Evolutionary conservation across 345 rosid species (phyloP).

Genomic region (Limnanthes douglasii): DNA sequence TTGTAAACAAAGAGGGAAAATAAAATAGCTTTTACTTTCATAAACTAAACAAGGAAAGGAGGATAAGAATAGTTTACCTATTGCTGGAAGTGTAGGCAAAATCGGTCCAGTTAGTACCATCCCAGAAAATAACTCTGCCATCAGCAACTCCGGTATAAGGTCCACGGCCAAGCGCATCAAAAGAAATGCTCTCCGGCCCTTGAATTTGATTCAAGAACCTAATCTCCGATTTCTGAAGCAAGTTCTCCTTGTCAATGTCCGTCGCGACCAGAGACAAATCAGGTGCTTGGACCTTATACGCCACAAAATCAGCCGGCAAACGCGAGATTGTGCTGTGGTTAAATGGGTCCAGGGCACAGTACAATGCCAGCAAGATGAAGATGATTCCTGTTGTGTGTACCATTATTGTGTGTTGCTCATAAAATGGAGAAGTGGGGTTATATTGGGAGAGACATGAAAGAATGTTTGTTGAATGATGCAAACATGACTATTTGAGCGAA

Average conservation of each 20-base stretch:
- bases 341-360: constrained; percentile 74
- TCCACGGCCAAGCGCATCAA: constrained; percentile 16
- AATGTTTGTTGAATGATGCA: too few species aligned
- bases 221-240: constrained; percentile 55
- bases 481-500: too few species aligned
- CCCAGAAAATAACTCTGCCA: constrained; percentile 15
- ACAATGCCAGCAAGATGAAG: constrained; percentile 42
- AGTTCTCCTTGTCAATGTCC: constrained; percentile 36
- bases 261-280: constrained; percentile 31
- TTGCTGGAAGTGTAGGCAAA: constrained; percentile 13
- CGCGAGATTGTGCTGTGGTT: constrained; percentile 49
- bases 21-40: too few species aligned
- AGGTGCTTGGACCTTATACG: constrained; percentile 43
- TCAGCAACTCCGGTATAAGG: constrained; percentile 22
- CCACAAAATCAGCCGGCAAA: constrained; percentile 44
- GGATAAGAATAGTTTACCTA: too few species aligned
- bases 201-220: constrained; percentile 59
- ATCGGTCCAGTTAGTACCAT: constrained; percentile 13
- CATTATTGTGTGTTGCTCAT: too few species aligned
- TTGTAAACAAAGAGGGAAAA: too few species aligned
- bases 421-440: too few species aligned
- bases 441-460: too few species aligned
- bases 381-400: too few species aligned
- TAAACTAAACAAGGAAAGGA: too few species aligned
- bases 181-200: constrained; percentile 18